A percentile compares a stretch with the other conserved stretches of the same genome.
Evolutionary conservation across 1,284 basidiomycete genomes (phyloP).

Genomic region (Sphaerobolus stellatus): DNA sequence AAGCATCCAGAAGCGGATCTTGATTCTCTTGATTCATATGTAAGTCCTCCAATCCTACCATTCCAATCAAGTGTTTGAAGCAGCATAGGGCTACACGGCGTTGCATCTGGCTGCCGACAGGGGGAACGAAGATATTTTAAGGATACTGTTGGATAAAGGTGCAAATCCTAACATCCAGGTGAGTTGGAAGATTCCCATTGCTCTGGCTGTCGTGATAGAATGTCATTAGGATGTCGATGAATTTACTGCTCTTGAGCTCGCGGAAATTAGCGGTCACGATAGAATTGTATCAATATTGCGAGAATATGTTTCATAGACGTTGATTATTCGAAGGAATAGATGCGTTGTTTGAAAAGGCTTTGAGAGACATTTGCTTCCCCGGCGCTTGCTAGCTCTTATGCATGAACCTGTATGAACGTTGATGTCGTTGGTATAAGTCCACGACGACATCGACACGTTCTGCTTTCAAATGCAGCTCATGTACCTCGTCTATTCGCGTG

Average conservation of each 20-base stretch:
- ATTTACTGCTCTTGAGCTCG: constrained; percentile 64
- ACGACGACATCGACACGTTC: too few species aligned
- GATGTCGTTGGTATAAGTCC: too few species aligned
- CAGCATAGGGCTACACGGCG: constrained; percentile 74
- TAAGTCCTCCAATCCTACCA: constrained; percentile 33
- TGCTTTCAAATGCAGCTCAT: too few species aligned
- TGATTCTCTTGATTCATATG: constrained; percentile 61
- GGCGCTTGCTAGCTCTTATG: too few species aligned
- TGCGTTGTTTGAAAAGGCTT: background rate
- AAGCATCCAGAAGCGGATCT: constrained; percentile 39
- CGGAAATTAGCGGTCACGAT: constrained; percentile 62
- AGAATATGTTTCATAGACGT: background rate
- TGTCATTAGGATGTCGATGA: constrained; percentile 66
- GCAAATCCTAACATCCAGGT: constrained; percentile 68
- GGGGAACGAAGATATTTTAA: constrained; percentile 60
- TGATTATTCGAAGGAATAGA: background rate
- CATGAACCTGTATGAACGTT: too few species aligned
- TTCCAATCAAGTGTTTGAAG: background rate
- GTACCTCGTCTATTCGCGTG: too few species aligned
- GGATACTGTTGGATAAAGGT: constrained; percentile 61
- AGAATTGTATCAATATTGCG: background rate
- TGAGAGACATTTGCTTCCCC: too few species aligned
- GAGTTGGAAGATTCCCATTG: constrained; percentile 10
- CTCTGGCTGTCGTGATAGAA: constrained; percentile 5
- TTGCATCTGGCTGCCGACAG: constrained; percentile 84